Conservation (phyloP, 805 yeast genomes). For the Metschnikowia sp. region DNA sequence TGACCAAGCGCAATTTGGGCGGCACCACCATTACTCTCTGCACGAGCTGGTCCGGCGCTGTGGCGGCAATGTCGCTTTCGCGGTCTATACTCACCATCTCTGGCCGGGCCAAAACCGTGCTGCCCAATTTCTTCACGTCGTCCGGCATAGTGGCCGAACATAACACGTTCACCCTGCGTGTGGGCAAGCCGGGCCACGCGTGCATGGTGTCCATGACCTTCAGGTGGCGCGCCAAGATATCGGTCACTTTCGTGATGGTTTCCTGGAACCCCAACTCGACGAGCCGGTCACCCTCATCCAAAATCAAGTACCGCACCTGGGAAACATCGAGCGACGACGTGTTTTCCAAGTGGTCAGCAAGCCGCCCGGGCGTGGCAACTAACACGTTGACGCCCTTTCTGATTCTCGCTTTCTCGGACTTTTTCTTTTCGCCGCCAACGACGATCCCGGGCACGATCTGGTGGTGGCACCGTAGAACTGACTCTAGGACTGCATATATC, state of each 20-base stretch:
- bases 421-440: conserved; percentile 97
- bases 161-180: conserved; percentile 66
- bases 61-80: conserved; percentile 17
- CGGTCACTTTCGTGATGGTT: conserved; percentile 73
- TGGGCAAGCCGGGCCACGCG: conserved; percentile 59
- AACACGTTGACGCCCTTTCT: conserved; percentile 93
- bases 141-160: conserved; percentile 94
- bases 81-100: conserved; percentile 55
- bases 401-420: conserved; percentile 91
- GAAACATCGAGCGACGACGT: conserved; percentile 72
- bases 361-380: conserved; percentile 97
- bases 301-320: conserved; percentile 77
- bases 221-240: conserved; percentile 48
- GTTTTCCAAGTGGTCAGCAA: conserved; percentile 91
- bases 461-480: conserved; percentile 71
- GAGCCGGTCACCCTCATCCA: conserved; percentile 96
- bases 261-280: conserved; percentile 97
- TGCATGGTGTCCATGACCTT: conserved; percentile 33
- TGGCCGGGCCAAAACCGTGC: conserved; percentile 69
- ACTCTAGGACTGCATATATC: conserved; percentile 76
- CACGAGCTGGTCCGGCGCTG: conserved; percentile 87
- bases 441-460: conserved; percentile 93
- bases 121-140: conserved; percentile 76
- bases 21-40: conserved; percentile 86
- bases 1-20: conserved; percentile 83